Base-by-base conservation (phyloP, 192 early-diverging fungal species). In the Backusella sp. region DNA sequence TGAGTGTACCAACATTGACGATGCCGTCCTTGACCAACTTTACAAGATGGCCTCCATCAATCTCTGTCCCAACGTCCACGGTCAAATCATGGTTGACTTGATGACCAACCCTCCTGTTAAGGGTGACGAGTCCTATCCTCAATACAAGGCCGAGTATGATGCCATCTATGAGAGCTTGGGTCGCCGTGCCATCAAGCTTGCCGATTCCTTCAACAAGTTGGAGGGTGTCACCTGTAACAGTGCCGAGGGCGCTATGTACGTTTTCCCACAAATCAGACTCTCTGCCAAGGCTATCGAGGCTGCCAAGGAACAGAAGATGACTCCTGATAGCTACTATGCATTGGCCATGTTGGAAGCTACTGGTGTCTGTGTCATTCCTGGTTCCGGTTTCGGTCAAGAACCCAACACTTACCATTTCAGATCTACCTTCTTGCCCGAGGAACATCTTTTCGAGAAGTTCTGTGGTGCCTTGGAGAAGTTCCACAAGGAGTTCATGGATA, bases 361-460 rank as follows among this genome's bases (percentile, higher is more conserved):
- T 8, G 98, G 98, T 73, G 96, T 99, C 66, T 99, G 96, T 82
- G 94, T 98, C 41, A 94, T 99, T 21, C 92, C 96, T 6, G 98
- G 98, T 23, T 91, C 89, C 37, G 98, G 98, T 39, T 99, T 99
- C 78, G 91, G 93, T 49, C 98, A 99, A 86, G 88, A 89, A 41
- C 85, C 90, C 2, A 93, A 91, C 21, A 99, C 96, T 5, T 96
- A 88, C 84, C 98, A 99, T 84, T 98, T 99, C 90, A 89, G 98
- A 74, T 93, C 92, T 71, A 98, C 98, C 7, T 99, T 99, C 86
- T 81, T 99, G 83, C 96, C 98, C 23, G 94, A 93, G 11, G 96
- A 97, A 83, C 86, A 96, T 52, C 84, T 96, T 37, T 95, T 99
- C 92, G 96, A 96, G 59, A 90, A 84, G 34, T 97, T 99, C 75